Base-by-base conservation (phyloP, 495 filamentous ascomycete species). In the Beverwykella pulmonaria region DNA sequence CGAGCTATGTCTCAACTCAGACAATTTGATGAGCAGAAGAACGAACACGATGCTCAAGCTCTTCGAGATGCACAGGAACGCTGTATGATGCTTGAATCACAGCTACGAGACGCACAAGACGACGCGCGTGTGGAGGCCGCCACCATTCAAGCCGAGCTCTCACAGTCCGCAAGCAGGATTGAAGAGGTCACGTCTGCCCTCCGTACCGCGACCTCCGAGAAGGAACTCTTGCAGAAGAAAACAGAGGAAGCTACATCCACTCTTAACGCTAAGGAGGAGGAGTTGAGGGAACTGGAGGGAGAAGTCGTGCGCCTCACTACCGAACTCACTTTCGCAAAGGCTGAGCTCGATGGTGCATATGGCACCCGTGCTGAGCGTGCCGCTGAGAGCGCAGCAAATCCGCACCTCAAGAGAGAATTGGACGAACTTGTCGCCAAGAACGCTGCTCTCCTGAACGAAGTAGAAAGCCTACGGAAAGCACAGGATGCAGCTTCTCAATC, bases 261-360 rank as follows among this genome's bases (percentile, higher is more conserved):
- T 23, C 68, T 71, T 39, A 63, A 39, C 22, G 46, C 46, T 14
- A 68, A 68, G 47, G 72, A 74, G 48, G 26, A 60, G 47, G 63
- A 72, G 71, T 81, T 94, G 74, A 83, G 88, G 14, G 80, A 84
- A 29, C 81, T 95, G 55, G 92, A 95, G 73, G 83, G 86, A 68
- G 91, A 94, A 76, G 82, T 97, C 61, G 90, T 92, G 50, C 87
- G 91, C 59, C 81, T 95, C 52, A 92, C 92, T 61, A 98, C 93
- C 39, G 94, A 98, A 73, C 80, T 96, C 61, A 93, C 93, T 50
- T 86, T 98, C 77, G 90, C 90, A 60, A 91, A 90, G 75, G 94
- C 94, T 5, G 94, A 98, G 79, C 88, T 98, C 34, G 94, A 98
- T 72, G 91, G 91, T 57, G 93, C 94, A 20, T 96, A 97, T 73